These are phyloP conservation scores for Coemansia sp. DNA, from an alignment of 192 early-diverging fungal genomes.

Conservation along the genomic window DNA sequence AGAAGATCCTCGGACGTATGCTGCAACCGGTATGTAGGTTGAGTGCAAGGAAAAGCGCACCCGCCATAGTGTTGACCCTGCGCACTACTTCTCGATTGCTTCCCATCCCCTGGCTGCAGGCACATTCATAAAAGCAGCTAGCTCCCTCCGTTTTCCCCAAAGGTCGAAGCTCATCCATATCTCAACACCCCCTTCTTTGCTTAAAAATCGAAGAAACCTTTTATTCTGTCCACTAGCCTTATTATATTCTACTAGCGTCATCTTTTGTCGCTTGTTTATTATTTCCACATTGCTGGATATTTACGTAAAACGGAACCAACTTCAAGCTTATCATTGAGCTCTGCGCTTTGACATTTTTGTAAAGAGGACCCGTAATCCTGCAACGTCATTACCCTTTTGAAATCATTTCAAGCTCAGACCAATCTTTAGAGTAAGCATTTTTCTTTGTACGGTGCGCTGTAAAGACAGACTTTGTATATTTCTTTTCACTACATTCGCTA, in stretches of 20 bases:
- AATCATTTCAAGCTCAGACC: constrained; percentile 7
- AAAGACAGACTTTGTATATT: not conserved
- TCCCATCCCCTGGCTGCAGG: not conserved
- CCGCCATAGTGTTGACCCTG: constrained; percentile 7
- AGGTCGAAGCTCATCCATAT: not conserved
- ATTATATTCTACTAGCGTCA: not conserved
- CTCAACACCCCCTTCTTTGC: not conserved
- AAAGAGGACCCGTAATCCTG: not conserved
- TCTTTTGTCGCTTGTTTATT: not conserved
- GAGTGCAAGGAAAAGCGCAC: not conserved
- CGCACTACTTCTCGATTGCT: constrained; percentile 8
- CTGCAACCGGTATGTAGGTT: not conserved
- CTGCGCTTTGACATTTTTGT: not conserved
- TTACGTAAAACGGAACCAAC: not conserved
- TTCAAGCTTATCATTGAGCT: not conserved
- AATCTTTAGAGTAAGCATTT: not conserved
- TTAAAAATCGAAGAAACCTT: not conserved
- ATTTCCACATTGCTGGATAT: not conserved
- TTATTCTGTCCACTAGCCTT: not conserved
- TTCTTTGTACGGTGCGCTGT: not conserved
- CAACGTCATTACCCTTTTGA: not conserved
- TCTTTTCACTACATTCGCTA: not conserved
- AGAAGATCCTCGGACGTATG: constrained; percentile 4
- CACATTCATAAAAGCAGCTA: not conserved
- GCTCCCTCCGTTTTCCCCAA: not conserved